Evolutionary conservation across 169 alveolate genomes (phyloP).

Genomic region (Cryptosporidium meleagridis): DNA sequence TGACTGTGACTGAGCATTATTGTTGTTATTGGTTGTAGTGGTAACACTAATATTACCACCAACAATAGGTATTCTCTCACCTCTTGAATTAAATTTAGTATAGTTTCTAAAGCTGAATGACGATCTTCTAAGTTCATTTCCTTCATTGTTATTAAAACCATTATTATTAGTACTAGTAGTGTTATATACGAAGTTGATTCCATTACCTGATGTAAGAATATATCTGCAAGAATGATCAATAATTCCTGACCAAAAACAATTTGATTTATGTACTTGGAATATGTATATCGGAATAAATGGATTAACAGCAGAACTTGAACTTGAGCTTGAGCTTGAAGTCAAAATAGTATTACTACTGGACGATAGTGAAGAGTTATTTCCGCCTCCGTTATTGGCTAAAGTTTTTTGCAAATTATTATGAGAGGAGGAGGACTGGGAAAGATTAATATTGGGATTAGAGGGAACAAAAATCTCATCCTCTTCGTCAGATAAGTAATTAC

Average conservation of each 20-base stretch:
- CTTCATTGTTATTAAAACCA: not conserved
- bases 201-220: conserved; percentile 32
- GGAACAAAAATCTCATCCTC: not conserved
- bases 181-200: not conserved
- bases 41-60: not conserved
- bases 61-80: not conserved
- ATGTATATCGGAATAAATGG: conserved; percentile 36
- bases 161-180: not conserved
- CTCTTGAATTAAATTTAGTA: not conserved
- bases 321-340: not conserved
- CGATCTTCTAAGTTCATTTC: not conserved
- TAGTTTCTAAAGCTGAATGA: not conserved
- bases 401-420: too few species aligned
- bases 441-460: too few species aligned
- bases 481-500: not conserved
- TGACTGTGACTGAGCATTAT: not conserved
- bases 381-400: too few species aligned
- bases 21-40: not conserved
- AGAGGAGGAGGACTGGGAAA: not conserved
- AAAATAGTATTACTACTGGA: not conserved
- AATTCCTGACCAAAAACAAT: conserved; percentile 40
- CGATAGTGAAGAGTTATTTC: not conserved
- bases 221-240: conserved; percentile 63
- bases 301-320: not conserved
- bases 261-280: conserved; percentile 25